These are phyloP conservation scores for Xerophyta viscosa DNA, from an alignment of 106 monocot species.

Conservation along the genomic window DNA sequence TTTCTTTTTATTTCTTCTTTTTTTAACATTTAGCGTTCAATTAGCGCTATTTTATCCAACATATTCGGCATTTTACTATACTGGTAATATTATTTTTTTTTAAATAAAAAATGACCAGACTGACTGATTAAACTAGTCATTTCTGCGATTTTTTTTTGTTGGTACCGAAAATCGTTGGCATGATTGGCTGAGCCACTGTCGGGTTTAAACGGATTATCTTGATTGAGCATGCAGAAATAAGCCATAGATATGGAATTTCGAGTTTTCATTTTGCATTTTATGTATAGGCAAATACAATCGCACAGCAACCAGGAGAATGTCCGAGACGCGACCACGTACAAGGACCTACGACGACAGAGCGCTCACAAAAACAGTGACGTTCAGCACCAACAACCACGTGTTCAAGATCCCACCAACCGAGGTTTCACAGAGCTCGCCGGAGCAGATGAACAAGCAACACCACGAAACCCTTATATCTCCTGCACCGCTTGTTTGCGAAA, in stretches of 20 bases:
- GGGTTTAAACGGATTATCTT: too few relatives aligned
- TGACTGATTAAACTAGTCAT: too few relatives aligned
- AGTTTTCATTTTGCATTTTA: too few relatives aligned
- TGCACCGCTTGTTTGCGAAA: background rate
- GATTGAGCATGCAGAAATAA: too few relatives aligned
- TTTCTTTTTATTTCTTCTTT: background rate
- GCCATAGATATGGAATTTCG: too few relatives aligned
- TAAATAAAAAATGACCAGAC: too few relatives aligned
- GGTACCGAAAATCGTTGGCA: too few relatives aligned
- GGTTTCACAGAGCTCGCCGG: background rate
- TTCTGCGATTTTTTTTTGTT: background rate
- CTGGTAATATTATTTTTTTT: too few relatives aligned
- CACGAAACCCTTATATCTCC: background rate
- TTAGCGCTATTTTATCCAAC: too few relatives aligned
- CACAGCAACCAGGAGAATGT: constrained; percentile 4
- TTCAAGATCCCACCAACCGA: constrained; percentile 21
- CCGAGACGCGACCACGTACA: constrained; percentile 2
- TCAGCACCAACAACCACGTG: constrained; percentile 29
- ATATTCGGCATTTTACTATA: background rate
- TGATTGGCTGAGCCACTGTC: too few relatives aligned
- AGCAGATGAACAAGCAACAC: background rate
- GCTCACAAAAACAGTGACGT: constrained; percentile 35
- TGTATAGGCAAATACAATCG: too few relatives aligned
- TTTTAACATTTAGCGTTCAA: background rate
- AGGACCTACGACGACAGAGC: constrained; percentile 11